Base-by-base conservation (phyloP, 2,329 filamentous ascomycete species). In the Fusarium praegraminearum region DNA sequence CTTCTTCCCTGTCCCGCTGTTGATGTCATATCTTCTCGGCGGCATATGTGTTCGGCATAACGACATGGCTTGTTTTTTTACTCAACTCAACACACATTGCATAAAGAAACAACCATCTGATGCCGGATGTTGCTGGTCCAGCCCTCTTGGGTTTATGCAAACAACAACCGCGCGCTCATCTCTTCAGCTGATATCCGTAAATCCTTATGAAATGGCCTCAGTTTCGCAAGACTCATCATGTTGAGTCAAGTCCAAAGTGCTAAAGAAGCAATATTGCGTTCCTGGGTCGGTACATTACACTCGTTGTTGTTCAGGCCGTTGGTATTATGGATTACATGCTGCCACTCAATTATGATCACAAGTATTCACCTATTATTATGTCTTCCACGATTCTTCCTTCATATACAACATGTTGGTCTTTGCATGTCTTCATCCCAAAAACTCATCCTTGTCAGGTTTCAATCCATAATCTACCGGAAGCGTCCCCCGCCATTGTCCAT, bases 61-160 rank as follows among this genome's bases (percentile, higher is more conserved):
- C 61, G 47, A 43, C 46, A 62, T 30, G 47, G 59, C 26, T 54
- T 43, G 47, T 59, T 52, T 50, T 61, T 65, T 62, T 53, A 51
- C 49, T 54, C 45, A 47, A 33, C 32, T 15, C 55, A 58, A 60
- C 53, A 66, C 67, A 55, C 47, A 57, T 44, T 49, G 67, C 67
- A 71, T 70, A 49, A 57, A 71, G 36, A 46, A 45, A 53, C 50
- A 56, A 58, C 65, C 57, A 73, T 61, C 63, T 70, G 70, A 72
- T 52, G 57, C 67, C 40, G 44, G 59, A 38, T 59, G 54, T 22
- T 51, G 33, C 22, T 41, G 45, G 57, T 32, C 46, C 56, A 47
- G 43, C 43, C 36, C 40, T 59, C 49, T 69, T 47, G 20, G 40
- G 49, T 57, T 57, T 59, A 58, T 69, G 67, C 67, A 62, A 57